These are phyloP conservation scores for Talaromyces wortmannii DNA, from an alignment of 495 filamentous ascomycete genomes.

Conservation along the genomic window DNA sequence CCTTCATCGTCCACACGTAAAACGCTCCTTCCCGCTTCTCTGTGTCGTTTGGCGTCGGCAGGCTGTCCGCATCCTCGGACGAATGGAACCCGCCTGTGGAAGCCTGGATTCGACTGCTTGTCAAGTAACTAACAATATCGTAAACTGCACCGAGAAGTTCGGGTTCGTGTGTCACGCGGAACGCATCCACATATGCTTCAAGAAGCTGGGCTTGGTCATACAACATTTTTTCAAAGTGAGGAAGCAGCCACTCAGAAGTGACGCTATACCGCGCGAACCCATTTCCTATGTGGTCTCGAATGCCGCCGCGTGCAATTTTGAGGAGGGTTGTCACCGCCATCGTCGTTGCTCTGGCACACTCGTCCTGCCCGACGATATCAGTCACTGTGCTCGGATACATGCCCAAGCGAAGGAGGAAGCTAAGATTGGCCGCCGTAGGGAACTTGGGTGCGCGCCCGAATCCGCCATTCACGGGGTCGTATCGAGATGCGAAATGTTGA, in stretches of 20 bases:
- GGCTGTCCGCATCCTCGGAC: slow-evolving; percentile 90
- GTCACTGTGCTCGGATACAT: slow-evolving; percentile 64
- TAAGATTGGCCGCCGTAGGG: slow-evolving; percentile 78
- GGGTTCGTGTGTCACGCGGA: slow-evolving; percentile 59
- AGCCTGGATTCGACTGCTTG: slow-evolving; percentile 53
- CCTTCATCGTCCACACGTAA: slow-evolving; percentile 89
- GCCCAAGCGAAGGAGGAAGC: slow-evolving; percentile 72
- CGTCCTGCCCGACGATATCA: slow-evolving; percentile 79
- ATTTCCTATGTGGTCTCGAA: slow-evolving; percentile 87
- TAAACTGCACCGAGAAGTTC: slow-evolving; percentile 76
- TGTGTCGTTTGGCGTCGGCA: slow-evolving; percentile 61
- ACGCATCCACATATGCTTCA: slow-evolving; percentile 82
- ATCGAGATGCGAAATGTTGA: slow-evolving; percentile 68
- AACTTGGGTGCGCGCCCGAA: slow-evolving; percentile 80
- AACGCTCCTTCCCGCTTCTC: slow-evolving; percentile 93
- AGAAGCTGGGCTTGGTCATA: slow-evolving; percentile 90
- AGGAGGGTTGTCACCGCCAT: slow-evolving; percentile 83
- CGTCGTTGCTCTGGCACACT: slow-evolving; percentile 63
- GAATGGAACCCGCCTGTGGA: slow-evolving; percentile 75
- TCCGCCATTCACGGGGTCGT: slow-evolving; percentile 71
- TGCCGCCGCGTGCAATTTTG: slow-evolving; percentile 77
- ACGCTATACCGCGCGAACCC: slow-evolving; percentile 90
- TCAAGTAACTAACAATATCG: slow-evolving; percentile 80
- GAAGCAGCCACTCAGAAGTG: slow-evolving; percentile 83
- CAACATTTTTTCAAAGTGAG: slow-evolving; percentile 98